A percentile compares a stretch with the other conserved stretches of the same genome.
Conservation (phyloP, 1,284 basidiomycete genomes). For the Testicularia cyperi region DNA sequence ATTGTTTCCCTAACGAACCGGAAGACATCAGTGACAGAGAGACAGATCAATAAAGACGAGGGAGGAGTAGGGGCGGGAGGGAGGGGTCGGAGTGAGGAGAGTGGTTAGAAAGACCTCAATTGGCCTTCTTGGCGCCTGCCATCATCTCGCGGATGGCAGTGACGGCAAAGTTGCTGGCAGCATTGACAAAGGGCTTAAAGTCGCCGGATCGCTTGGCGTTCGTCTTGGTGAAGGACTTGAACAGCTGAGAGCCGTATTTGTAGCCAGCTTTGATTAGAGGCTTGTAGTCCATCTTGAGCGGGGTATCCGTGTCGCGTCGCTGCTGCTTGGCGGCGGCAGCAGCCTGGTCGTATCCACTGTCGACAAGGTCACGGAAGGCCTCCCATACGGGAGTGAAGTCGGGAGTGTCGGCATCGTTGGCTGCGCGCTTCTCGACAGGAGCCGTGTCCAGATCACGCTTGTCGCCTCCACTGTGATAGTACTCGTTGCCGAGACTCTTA, state of each 20-base stretch:
- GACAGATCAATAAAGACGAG: too few species aligned
- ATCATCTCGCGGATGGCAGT: constrained; percentile 30
- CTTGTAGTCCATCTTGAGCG: constrained; percentile 31
- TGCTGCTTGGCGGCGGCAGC: constrained; percentile 5
- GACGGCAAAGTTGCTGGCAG: constrained; percentile 55
- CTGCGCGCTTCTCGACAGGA: constrained; percentile 13
- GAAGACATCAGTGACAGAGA: too few species aligned
- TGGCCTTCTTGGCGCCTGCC: background rate
- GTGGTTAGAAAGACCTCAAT: too few species aligned
- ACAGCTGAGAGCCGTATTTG: constrained; percentile 29
- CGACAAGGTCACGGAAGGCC: constrained; percentile 42
- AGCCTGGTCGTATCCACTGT: constrained; percentile 31
- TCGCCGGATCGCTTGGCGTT: constrained; percentile 45
- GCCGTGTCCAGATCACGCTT: too few species aligned
- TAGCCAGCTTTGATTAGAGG: constrained; percentile 32
- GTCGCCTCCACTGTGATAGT: constrained; percentile 26
- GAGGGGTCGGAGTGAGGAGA: too few species aligned
- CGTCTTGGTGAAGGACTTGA: constrained; percentile 26
- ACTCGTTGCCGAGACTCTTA: constrained; percentile 38
- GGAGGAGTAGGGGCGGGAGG: too few species aligned
- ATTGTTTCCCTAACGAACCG: too few species aligned
- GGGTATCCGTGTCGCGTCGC: constrained; percentile 11
- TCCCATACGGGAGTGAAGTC: constrained; percentile 42
- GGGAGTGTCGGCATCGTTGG: constrained; percentile 9
- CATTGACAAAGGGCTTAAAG: constrained; percentile 77